Conservation (phyloP, 495 filamentous ascomycete genomes). For the Penicillium coprophilum region DNA sequence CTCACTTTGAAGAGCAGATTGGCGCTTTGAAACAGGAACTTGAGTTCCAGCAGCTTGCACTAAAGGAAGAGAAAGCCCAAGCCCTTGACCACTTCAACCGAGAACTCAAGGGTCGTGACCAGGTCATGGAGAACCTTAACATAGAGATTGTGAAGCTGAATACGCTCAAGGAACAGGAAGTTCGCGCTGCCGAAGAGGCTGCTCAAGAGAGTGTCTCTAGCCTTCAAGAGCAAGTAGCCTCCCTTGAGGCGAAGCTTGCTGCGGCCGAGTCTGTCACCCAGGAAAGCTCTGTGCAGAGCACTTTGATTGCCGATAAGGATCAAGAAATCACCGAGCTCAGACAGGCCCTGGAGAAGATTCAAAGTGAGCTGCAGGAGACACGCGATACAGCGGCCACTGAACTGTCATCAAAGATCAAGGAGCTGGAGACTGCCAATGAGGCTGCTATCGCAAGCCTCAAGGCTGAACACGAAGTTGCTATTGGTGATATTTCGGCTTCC, state of each 20-base stretch:
- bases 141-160: slow-evolving; percentile 42
- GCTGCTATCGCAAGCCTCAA: slow-evolving; percentile 36
- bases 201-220: slow-evolving; percentile 31
- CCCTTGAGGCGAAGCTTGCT: slow-evolving; percentile 41
- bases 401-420: slow-evolving; percentile 37
- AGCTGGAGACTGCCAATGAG: slow-evolving; percentile 42
- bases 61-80: slow-evolving; percentile 43
- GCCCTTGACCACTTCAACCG: slow-evolving; percentile 38
- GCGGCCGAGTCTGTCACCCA: slow-evolving; percentile 37
- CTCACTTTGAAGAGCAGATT: slow-evolving; percentile 42
- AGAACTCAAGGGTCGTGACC: slow-evolving; percentile 44
- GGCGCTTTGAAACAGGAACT: slow-evolving; percentile 41
- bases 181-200: slow-evolving; percentile 43
- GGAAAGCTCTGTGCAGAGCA: slow-evolving; percentile 28
- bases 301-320: slow-evolving; percentile 39
- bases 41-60: slow-evolving; percentile 31
- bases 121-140: slow-evolving; percentile 47
- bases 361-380: slow-evolving; percentile 37
- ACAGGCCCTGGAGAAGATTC: slow-evolving; percentile 36
- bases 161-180: slow-evolving; percentile 42
- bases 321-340: slow-evolving; percentile 41
- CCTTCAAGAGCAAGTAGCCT: slow-evolving; percentile 40
- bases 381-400: slow-evolving; percentile 33
- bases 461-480: slow-evolving; percentile 37
- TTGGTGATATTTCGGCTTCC: slow-evolving; percentile 30